Conservation (phyloP, 2,329 filamentous ascomycete genomes). For the Pseudomassariella vexata region DNA sequence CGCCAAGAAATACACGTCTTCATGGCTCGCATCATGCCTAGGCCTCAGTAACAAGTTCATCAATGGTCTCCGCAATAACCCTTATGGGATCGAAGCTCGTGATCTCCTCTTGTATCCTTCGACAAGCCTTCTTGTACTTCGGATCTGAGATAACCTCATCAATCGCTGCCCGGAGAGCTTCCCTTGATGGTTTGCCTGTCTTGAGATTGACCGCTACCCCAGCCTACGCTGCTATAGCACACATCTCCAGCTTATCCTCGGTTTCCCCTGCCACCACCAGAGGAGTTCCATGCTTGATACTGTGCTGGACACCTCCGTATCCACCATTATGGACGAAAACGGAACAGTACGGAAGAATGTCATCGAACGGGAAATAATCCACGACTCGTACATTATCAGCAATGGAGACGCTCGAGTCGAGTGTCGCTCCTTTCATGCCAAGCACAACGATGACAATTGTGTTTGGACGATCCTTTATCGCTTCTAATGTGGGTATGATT, state of each 20-base stretch:
- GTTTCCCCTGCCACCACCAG: slow-evolving; percentile 4
- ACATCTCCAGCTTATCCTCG: slow-evolving; percentile 6
- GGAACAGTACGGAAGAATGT: slow-evolving; percentile 1
- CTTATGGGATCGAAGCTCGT: not conserved
- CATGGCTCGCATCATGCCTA: too few relatives aligned
- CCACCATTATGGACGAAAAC: slow-evolving; percentile 4
- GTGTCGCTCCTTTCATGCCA: slow-evolving; percentile 1
- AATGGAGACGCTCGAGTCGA: not conserved
- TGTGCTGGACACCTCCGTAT: slow-evolving; percentile 3
- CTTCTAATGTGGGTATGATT: slow-evolving; percentile 27
- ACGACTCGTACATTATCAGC: slow-evolving; percentile 1
- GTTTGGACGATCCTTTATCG: slow-evolving; percentile 24
- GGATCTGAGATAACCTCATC: slow-evolving; percentile 4
- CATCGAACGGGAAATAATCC: slow-evolving; percentile 4
- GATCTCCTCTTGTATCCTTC: slow-evolving; percentile 3
- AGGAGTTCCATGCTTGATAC: slow-evolving; percentile 2
- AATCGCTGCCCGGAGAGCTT: slow-evolving; percentile 2
- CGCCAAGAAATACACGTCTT: too few relatives aligned
- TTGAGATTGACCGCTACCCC: slow-evolving; percentile 5
- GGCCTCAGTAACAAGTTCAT: not conserved
- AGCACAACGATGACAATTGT: slow-evolving; percentile 23
- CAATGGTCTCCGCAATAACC: not conserved
- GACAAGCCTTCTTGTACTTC: slow-evolving; percentile 3
- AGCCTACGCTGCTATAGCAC: slow-evolving; percentile 2
- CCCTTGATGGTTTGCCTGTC: slow-evolving; percentile 3